A percentile compares a stretch with the other conserved stretches of the same genome.
phyloP scores from a whole-genome alignment of 345 rosid species.

The Hypericum androsaemum region DNA sequence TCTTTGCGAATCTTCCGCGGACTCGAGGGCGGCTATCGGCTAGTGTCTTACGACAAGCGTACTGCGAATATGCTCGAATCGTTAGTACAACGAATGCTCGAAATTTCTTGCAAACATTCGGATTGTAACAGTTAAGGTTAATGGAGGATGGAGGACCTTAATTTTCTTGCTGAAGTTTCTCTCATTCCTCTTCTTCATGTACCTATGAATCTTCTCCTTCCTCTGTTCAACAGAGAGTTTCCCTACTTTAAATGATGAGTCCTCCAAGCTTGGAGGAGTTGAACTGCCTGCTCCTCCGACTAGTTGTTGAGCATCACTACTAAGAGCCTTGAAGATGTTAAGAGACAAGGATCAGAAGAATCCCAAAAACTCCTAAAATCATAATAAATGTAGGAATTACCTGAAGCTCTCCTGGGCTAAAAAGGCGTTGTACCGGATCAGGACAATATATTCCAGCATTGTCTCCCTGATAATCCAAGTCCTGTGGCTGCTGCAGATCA shows the following conservation, averaged over 20 bases:
- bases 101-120: background rate
- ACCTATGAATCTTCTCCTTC: conserved; percentile 86
- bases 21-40: conserved; percentile 95
- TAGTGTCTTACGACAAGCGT: conserved; percentile 86
- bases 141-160: conserved; percentile 38
- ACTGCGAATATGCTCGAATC: conserved; percentile 31
- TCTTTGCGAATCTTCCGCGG: conserved; percentile 90
- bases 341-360: background rate
- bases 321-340: conserved; percentile 29
- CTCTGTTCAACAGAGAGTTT: conserved; percentile 80
- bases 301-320: conserved; percentile 38
- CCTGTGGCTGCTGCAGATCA: conserved; percentile 38
- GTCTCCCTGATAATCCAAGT: conserved; percentile 51
- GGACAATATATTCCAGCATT: conserved; percentile 51
- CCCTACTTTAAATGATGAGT: conserved; percentile 51
- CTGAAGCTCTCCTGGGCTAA: conserved; percentile 56
- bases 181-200: conserved; percentile 88
- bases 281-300: conserved; percentile 27
- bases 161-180: conserved; percentile 97
- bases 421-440: conserved; percentile 34
- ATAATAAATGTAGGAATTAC: conserved; percentile 22
- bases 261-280: conserved; percentile 54
- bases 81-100: background rate
- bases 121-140: background rate
- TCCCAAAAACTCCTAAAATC: no score